phyloP scores from a whole-genome alignment of 352 stramenopile genomes.

The Pythium rishiriense region DNA sequence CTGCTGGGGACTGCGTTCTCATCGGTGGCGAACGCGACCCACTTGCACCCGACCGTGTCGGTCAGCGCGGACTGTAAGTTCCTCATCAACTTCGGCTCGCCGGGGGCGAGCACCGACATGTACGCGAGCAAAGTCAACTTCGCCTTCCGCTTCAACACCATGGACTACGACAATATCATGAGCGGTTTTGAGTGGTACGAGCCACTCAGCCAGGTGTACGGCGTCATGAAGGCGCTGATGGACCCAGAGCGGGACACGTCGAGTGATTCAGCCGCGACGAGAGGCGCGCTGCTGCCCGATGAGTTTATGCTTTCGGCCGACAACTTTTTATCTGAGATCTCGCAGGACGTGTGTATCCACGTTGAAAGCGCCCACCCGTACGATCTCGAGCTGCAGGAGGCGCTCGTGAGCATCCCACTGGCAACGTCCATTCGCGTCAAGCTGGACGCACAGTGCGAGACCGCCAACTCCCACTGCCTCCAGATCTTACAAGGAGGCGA shows the following conservation, averaged over 20 bases:
- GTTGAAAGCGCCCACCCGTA: slow-evolving; percentile 82
- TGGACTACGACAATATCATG: slow-evolving; percentile 87
- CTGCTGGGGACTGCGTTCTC: slow-evolving; percentile 80
- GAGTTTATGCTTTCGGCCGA: slow-evolving; percentile 89
- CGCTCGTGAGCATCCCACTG: slow-evolving; percentile 76
- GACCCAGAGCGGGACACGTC: slow-evolving; percentile 37
- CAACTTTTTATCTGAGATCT: slow-evolving; percentile 87
- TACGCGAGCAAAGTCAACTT: slow-evolving; percentile 55
- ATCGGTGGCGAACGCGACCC: slow-evolving; percentile 41
- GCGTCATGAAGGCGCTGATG: slow-evolving; percentile 82
- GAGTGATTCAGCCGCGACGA: slow-evolving; percentile 13
- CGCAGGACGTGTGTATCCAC: slow-evolving; percentile 77
- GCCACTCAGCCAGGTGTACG: slow-evolving; percentile 81
- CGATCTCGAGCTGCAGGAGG: slow-evolving; percentile 79
- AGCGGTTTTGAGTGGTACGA: slow-evolving; percentile 88
- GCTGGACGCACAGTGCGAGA: slow-evolving; percentile 74
- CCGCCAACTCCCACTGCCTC: slow-evolving; percentile 83
- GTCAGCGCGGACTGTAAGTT: slow-evolving; percentile 75
- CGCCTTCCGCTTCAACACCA: slow-evolving; percentile 76
- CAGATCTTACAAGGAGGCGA: slow-evolving; percentile 84
- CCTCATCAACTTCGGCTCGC: slow-evolving; percentile 69
- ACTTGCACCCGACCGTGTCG: slow-evolving; percentile 79
- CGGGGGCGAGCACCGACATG: slow-evolving; percentile 25
- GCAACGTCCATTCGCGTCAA: slow-evolving; percentile 85
- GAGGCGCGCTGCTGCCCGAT: slow-evolving; percentile 47